Evolutionary conservation across 768 basidiomycete genomes (phyloP).

Genomic region (Tremella mesenterica): DNA sequence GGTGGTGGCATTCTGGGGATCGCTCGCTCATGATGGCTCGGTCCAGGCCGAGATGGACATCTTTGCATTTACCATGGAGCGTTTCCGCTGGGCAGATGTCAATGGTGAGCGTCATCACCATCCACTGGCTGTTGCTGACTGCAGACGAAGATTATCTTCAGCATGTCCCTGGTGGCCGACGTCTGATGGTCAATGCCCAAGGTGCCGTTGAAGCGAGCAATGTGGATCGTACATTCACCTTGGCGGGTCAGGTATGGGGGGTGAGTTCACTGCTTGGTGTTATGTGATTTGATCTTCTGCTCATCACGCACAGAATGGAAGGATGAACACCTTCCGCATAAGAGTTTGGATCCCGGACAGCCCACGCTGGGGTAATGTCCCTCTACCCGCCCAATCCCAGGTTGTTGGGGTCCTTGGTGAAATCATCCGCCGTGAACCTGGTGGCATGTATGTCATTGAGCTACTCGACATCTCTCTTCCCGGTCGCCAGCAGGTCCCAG

Average conservation of each 20-base stretch:
- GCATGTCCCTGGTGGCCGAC: not conserved
- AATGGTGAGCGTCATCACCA: not conserved
- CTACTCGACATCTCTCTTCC: not conserved
- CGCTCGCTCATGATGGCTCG: constrained; percentile 2
- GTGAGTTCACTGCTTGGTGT: not conserved
- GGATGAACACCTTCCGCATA: not conserved
- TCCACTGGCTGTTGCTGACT: not conserved
- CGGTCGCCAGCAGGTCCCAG: too few species aligned
- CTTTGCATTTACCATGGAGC: not conserved
- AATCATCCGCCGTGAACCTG: not conserved
- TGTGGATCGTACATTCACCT: not conserved
- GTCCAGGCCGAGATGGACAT: not conserved
- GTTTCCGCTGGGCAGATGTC: not conserved
- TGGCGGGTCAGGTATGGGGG: not conserved
- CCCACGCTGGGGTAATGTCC: not conserved
- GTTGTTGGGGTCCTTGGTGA: not conserved
- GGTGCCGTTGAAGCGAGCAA: not conserved
- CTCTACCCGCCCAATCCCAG: not conserved
- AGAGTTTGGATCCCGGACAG: not conserved
- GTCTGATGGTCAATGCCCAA: not conserved
- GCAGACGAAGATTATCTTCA: constrained; percentile 1
- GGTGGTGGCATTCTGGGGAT: not conserved
- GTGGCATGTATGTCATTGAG: not conserved
- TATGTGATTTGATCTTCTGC: not conserved
- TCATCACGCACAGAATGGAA: not conserved